Evolutionary conservation across 345 rosid genomes (phyloP), one percentile per base, ranked within the genome.

Genomic region (Populus ilicifolia): DNA sequence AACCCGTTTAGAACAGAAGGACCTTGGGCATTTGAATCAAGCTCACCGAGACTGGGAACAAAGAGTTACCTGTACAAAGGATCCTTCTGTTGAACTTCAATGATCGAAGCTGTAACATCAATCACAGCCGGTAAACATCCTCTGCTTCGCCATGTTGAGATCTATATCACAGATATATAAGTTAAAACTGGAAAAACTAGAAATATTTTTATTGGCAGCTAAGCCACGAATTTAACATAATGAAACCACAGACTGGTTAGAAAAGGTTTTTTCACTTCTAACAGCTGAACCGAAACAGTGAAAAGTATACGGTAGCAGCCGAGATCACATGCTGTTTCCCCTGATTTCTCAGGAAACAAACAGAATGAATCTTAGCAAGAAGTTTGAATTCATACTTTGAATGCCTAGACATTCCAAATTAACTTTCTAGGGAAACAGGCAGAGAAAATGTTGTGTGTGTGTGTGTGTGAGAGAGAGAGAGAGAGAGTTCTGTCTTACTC

Each of bases 121-220:
- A 94, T 84, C 25, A 87, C 90, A 70, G 84, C 94, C 0, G 98
- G 98, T 69, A 94, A 83, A 73, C 89, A 88, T 44, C 98, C 99
- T 87, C 97, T 86, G 75, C 93, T 87, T 81, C 91, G 84, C 98
- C 98, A 96, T 20, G 97, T 91, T 0, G 84, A 85, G 77, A 94
- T 84, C 97, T 92, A 73, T 75, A 67, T 67, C 44, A 18, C 48
- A 35, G 72, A 72, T 14, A 38, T 69, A 68, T 0, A 65, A 73
- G n/a, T 52, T 50, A 39, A 27, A 43, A 23, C 21, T 18, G 44
- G 16, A 62, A 72, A 50, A 67, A n/a, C 64, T 65, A 2, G 63
- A 74, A 5, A 52, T n/a, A 7, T 41, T 38, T 68, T 4, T n/a
- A 69, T 21, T n/a, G 23, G 48, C 70, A 67, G 70, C 70, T 9